A percentile compares a stretch with the other conserved stretches of the same genome.
These are phyloP conservation scores for Heteromeles arbutifolia DNA, from an alignment of 306 rosid genomes.

Conservation along the genomic window DNA sequence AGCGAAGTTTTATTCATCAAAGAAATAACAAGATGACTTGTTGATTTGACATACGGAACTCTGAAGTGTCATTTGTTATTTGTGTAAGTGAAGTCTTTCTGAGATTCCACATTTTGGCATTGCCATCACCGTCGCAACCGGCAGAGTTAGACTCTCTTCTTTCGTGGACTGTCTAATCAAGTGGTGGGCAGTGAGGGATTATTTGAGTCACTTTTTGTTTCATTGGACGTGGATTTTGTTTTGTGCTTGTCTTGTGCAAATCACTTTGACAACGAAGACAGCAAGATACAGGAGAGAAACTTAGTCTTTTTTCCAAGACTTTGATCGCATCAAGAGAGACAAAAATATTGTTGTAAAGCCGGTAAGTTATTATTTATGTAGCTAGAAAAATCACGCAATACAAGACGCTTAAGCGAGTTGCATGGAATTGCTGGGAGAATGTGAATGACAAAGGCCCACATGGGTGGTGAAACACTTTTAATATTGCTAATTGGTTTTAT, in stretches of 20 bases:
- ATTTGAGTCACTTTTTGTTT: not conserved
- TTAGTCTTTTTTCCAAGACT: not conserved
- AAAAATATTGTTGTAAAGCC: too few species aligned
- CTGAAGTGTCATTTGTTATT: not conserved
- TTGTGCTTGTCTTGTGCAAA: not conserved
- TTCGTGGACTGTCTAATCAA: not conserved
- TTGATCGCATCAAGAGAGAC: not conserved
- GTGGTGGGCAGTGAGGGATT: not conserved
- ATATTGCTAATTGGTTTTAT: too few species aligned
- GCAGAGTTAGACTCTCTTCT: not conserved
- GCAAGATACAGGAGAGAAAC: not conserved
- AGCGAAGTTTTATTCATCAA: too few species aligned
- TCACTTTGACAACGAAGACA: not conserved
- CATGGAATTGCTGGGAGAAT: not conserved
- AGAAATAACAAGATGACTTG: not conserved
- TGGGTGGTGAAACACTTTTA: not conserved
- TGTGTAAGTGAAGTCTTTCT: not conserved
- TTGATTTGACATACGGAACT: not conserved
- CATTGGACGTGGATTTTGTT: not conserved
- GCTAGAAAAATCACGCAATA: too few species aligned
- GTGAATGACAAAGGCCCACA: not conserved
- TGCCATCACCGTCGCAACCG: not conserved
- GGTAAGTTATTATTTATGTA: not conserved
- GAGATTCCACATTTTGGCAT: not conserved
- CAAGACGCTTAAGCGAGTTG: not conserved